phyloP scores from a whole-genome alignment of 345 rosid species.

The Aurinia saxatilis region DNA sequence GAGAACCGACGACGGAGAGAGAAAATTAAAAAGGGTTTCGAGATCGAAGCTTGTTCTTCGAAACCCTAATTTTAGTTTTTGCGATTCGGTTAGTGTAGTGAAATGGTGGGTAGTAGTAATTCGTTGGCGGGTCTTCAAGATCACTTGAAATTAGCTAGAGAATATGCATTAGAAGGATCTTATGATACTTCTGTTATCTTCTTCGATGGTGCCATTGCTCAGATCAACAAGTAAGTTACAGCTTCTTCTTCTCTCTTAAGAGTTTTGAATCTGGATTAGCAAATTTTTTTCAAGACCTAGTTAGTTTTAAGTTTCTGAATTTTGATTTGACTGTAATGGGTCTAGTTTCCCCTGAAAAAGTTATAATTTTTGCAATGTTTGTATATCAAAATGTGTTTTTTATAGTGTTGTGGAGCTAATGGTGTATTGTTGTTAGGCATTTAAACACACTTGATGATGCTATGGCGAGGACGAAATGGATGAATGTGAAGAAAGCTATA shows the following conservation, averaged over 20 bases:
- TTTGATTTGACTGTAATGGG: neutral
- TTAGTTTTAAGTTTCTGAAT: neutral
- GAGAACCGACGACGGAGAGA: slow-evolving; percentile 4
- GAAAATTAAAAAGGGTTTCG: slow-evolving; percentile 12
- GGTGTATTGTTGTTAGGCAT: slow-evolving; percentile 43
- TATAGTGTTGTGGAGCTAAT: neutral
- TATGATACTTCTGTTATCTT: slow-evolving; percentile 92
- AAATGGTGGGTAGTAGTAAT: slow-evolving; percentile 47
- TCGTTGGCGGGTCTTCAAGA: slow-evolving; percentile 88
- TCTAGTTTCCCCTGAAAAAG: neutral
- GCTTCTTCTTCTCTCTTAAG: neutral
- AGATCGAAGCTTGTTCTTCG: slow-evolving; percentile 2
- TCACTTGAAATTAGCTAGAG: slow-evolving; percentile 92
- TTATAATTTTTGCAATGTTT: neutral
- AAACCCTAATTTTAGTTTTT: slow-evolving; percentile 15
- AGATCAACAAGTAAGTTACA: slow-evolving; percentile 78
- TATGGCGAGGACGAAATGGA: slow-evolving; percentile 80
- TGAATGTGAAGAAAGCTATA: slow-evolving; percentile 83
- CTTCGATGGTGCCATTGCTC: slow-evolving; percentile 99
- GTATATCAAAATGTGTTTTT: neutral
- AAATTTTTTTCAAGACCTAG: slow-evolving; percentile 67
- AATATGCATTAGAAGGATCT: slow-evolving; percentile 90
- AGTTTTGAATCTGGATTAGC: slow-evolving; percentile 20
- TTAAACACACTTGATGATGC: slow-evolving; percentile 77
- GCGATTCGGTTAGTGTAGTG: neutral